A percentile compares a stretch with the other conserved stretches of the same genome.
phyloP scores from a whole-genome alignment of 768 basidiomycete species.

The Lentinula raphanica region DNA sequence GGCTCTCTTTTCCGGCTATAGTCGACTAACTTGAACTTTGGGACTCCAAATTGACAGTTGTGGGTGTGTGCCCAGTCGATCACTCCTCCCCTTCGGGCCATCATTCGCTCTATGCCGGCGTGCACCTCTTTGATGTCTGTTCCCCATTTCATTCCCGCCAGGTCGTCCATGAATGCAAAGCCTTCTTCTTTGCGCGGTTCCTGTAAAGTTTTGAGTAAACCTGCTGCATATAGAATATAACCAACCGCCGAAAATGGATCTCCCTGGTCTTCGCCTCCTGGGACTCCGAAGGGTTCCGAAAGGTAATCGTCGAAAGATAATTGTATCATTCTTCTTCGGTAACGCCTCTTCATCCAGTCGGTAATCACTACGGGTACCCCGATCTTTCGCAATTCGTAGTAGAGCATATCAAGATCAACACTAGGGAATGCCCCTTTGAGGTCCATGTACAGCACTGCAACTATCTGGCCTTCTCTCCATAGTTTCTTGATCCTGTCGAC shows the following conservation, averaged over 20 bases:
- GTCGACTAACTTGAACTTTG: not conserved
- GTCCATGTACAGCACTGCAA: constrained; percentile 23
- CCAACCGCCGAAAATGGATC: constrained; percentile 19
- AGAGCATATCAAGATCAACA: constrained; percentile 11
- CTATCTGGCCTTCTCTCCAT: constrained; percentile 19
- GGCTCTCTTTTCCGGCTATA: not conserved
- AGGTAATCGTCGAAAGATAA: constrained; percentile 23
- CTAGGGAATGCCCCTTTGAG: constrained; percentile 25
- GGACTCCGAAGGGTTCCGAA: constrained; percentile 13
- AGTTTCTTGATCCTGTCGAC: constrained; percentile 16
- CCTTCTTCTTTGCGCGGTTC: constrained; percentile 4
- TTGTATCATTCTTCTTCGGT: constrained; percentile 6
- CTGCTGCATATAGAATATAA: constrained; percentile 18
- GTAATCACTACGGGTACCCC: constrained; percentile 17
- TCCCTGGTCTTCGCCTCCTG: constrained; percentile 22
- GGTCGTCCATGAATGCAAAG: constrained; percentile 17
- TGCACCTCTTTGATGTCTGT: constrained; percentile 5
- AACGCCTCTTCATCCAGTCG: not conserved
- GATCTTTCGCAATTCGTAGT: constrained; percentile 18
- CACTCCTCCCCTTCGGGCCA: constrained; percentile 3
- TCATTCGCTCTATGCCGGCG: constrained; percentile 9
- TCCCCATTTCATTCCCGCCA: constrained; percentile 6
- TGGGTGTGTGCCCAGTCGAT: not conserved
- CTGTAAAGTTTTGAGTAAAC: constrained; percentile 13
- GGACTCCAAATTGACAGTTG: not conserved